Evolutionary conservation across 2,329 filamentous ascomycete genomes (phyloP), one percentile per base, ranked within the genome.

Genomic region (Trichoderma sp.): DNA sequence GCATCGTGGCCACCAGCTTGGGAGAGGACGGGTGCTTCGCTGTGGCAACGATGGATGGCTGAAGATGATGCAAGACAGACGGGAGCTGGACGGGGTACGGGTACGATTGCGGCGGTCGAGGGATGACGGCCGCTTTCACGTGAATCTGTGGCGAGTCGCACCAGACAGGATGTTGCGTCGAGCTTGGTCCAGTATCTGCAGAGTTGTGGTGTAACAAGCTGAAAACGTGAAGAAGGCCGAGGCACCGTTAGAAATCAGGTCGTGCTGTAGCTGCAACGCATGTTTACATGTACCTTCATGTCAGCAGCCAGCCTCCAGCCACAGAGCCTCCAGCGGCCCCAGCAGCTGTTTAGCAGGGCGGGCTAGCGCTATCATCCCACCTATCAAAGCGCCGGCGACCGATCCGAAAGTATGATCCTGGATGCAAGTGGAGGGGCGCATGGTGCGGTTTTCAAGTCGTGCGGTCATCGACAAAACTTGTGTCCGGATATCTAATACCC

Each of bases 1-100:
- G 73, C 77, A 80, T 79, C 71, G 71, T 78, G 74, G 35, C 72
- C 60, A 69, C 56, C 19, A 70, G 65, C 45, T 67, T n/a, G 34
- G n/a, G 13, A 29, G 19, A 32, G 27, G 39, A 13, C 39, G 42
- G 15, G 15, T 56, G 19, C 7, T 48, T 56, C 37, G 52, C 60
- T 48, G 17, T 39, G n/a, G 59, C 59, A 48, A 50, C 32, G 17
- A 27, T 48, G 32, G 45, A n/a, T 17, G 27, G 45, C 29, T 32
- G 34, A 63, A 32, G 34, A 63, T 8, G 57, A n/a, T 25, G 12
- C 34, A 19, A 19, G 27, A 34, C 10, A 17, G 48, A 32, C 48
- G 34, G 25, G 15, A 27, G 17, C 29, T 48, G 32, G 32, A 17
- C 32, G 29, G 22, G 22, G 7, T 4, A 8, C n/a, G n/a, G 45